Conservation (phyloP, 257 asterid species). For the Leonotis leonurus region DNA sequence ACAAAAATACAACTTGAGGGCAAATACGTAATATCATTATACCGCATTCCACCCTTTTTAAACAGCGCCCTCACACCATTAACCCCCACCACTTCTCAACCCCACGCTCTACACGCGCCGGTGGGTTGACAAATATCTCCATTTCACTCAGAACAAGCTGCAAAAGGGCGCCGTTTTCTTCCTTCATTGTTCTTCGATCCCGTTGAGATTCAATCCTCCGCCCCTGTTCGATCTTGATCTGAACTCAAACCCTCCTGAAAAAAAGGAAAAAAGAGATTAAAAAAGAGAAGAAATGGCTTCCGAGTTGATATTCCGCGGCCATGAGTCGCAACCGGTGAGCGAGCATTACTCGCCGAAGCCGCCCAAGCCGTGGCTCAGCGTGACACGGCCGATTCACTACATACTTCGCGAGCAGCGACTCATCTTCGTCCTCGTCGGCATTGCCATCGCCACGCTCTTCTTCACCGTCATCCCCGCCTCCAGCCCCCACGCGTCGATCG, state of each 20-base stretch:
- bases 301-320: conserved; percentile 83
- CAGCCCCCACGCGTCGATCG: conserved; percentile 16
- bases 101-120: conserved; percentile 30
- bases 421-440: conserved; percentile 44
- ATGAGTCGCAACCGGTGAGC: conserved; percentile 48
- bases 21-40: conserved; percentile 11
- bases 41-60: conserved; percentile 14
- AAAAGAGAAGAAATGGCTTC: conserved; percentile 40
- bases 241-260: background rate
- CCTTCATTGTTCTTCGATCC: background rate
- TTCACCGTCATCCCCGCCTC: conserved; percentile 22
- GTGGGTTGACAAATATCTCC: conserved; percentile 18
- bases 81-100: conserved; percentile 13
- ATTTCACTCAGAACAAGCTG: conserved; percentile 8
- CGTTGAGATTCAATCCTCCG: background rate
- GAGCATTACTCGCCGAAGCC: conserved; percentile 66
- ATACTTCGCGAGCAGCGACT: conserved; percentile 62
- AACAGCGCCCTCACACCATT: conserved; percentile 11
- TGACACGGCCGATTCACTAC: conserved; percentile 40
- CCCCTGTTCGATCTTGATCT: conserved; percentile 7
- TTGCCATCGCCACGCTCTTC: conserved; percentile 36
- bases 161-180: background rate
- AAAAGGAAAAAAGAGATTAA: background rate
- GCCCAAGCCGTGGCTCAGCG: conserved; percentile 39
- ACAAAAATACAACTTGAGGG: conserved; percentile 3